Base-by-base conservation (phyloP, 106 monocot genomes). In the Allium cepa region DNA sequence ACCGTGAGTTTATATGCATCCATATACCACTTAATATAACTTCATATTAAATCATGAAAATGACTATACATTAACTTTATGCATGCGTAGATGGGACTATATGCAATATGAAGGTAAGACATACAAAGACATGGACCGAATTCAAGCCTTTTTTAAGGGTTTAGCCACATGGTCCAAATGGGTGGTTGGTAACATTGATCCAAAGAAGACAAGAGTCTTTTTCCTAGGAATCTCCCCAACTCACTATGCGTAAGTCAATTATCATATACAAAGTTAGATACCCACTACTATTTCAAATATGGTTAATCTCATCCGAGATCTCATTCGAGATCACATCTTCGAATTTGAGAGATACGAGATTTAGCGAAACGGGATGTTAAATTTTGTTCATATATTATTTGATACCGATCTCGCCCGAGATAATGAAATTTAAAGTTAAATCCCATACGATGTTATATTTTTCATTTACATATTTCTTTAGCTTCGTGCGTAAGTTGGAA, bases 171-270 rank as follows among this genome's bases (percentile, higher is more conserved):
- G 88, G 88, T 75, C 76, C 11, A 73, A 58, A 46, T 88, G 88
- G 88, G 88, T 84, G 8, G 81, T 83, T 49, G 50, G 76, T 45
- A 79, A 73, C 46, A 28, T 84, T 17, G 53, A 84, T 67, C 49
- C 78, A 17, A 11, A 53, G 51, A 70, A 22, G 15, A 84, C 81
- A n/a, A 67, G 68, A 16, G 84, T 88, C 46, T 73, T 88, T 76
- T 88, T 76, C 79, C 81, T 78, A 45, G 84, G 88, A 6, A 81
- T 88, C 52, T 88, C 88, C n/a, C 88, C 88, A 9, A 53, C 72
- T 8, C 88, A 88, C 69, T 78, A 84, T 71, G 18, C 17, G 87
- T 87, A 67, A 77, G 87, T 47, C 66, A 47, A 49, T 11, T 1
- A 3, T 46, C 14, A n/a, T 14, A 66, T 10, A 9, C 7, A 63